Evolutionary conservation across 2,329 filamentous ascomycete genomes (phyloP).

Genomic region (Taxawa tesnikishii): DNA sequence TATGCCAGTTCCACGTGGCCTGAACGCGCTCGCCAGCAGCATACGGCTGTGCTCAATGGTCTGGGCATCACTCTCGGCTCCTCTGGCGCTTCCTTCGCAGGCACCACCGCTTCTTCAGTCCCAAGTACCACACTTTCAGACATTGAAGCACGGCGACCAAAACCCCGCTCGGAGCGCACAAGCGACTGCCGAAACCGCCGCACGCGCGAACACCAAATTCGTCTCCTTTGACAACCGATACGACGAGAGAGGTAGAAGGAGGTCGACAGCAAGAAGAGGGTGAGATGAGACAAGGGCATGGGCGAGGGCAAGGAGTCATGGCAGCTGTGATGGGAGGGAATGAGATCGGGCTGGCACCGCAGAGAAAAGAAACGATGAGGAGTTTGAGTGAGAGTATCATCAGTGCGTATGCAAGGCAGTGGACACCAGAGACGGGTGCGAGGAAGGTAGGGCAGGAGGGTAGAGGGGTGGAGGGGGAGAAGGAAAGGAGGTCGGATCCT

Average conservation of each 20-base stretch:
- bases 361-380: slow-evolving; percentile 15
- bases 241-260: neutral
- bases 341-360: neutral
- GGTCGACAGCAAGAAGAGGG: slow-evolving; percentile 1
- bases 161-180: slow-evolving; percentile 11
- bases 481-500: no score
- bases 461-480: no score
- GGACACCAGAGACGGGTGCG: no score
- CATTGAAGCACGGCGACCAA: slow-evolving; percentile 4
- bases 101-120: neutral
- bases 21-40: neutral
- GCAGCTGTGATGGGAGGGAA: neutral
- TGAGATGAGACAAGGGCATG: no score
- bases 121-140: slow-evolving; percentile 1
- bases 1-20: neutral
- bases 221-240: no score
- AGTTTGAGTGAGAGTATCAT: slow-evolving; percentile 20
- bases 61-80: slow-evolving; percentile 11
- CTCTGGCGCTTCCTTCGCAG: slow-evolving; percentile 5
- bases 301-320: no score
- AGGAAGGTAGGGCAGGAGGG: no score
- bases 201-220: slow-evolving; percentile 8
- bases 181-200: slow-evolving; percentile 15
- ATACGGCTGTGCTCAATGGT: slow-evolving; percentile 2
- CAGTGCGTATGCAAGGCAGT: slow-evolving; percentile 17